Evolutionary conservation across 805 yeast genomes (phyloP), one percentile per base, ranked within the genome.

Genomic region (Torulaspora microellipsoides): DNA sequence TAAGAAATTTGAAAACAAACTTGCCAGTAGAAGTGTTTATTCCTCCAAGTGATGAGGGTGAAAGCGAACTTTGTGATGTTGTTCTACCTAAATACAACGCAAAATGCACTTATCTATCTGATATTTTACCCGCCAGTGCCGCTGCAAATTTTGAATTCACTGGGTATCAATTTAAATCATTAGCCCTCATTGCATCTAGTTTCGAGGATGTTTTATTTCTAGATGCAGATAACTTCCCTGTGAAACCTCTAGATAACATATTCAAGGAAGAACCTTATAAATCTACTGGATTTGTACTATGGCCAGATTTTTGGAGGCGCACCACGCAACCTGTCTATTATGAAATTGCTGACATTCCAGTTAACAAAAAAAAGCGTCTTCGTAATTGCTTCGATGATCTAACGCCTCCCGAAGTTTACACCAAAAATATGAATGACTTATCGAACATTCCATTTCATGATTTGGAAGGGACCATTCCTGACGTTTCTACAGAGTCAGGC

Each of bases 301-400:
- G 95, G 91, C 95, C 95, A 2, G 96, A 87, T 65, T 87, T 81
- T 64, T 87, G 96, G 96, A 77, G 82, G 61, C 73, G 95, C 52
- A 81, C 90, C 11, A 85, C 91, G 0, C 78, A 86, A 2, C 95
- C 95, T 9, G 64, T 69, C 34, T 85, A 76, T 58, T 87, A 83
- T 64, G 74, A 77, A 28, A 80, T 87, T 51, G 89, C 89, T 0
- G 87, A 78, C 2, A 69, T 80, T 8, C 56, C 68, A 36, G 68
- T 80, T 2, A 73, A 76, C 27, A 56, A 56, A 31, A 69, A 51
- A 50, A 69, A 54, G 43, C 67, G 64, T n/a, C 69, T 68, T 48
- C 51, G 77, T 62, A 54, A 60, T 42, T 56, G 58, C 15, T 56
- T 63, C 55, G 73, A 53, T 62, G 60, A 53, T 59, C 58, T 56